A percentile compares a stretch with the other conserved stretches of the same genome.
These are phyloP conservation scores for Primulina tabacum DNA, from an alignment of 257 asterid genomes.

Conservation along the genomic window DNA sequence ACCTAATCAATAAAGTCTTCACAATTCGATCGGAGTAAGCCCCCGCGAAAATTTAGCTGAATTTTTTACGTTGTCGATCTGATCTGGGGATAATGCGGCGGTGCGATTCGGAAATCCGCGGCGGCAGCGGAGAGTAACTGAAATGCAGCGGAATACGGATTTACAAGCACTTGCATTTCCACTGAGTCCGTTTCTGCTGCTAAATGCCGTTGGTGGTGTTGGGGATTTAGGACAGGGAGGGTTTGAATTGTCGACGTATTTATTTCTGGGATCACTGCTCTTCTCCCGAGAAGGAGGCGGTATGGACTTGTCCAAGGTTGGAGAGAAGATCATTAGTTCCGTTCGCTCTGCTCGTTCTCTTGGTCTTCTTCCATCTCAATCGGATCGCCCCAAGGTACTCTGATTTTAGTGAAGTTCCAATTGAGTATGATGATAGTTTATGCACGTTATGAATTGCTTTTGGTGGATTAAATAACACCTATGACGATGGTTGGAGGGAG, in stretches of 20 bases:
- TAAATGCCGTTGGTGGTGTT: constrained; percentile 58
- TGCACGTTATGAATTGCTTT: neutral
- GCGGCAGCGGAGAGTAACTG: constrained; percentile 51
- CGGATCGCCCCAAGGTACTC: constrained; percentile 87
- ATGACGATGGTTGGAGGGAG: neutral
- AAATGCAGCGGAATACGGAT: constrained; percentile 76
- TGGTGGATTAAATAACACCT: neutral
- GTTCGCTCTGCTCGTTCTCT: constrained; percentile 98
- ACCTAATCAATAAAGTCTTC: constrained; percentile 18
- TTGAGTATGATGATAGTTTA: neutral
- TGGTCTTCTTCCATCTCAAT: constrained; percentile 69
- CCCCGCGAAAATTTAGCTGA: constrained; percentile 27
- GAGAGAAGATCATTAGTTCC: constrained; percentile 95
- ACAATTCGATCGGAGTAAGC: constrained; percentile 21
- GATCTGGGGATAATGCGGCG: constrained; percentile 46
- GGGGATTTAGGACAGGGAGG: constrained; percentile 74
- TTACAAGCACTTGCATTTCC: constrained; percentile 68
- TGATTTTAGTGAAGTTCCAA: neutral
- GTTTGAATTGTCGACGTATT: constrained; percentile 77
- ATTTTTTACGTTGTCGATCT: constrained; percentile 37
- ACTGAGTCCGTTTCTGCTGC: constrained; percentile 61
- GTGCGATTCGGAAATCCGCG: constrained; percentile 29
- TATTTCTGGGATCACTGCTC: constrained; percentile 92
- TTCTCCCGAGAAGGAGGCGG: constrained; percentile 74
- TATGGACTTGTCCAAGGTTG: constrained; percentile 98